These are phyloP conservation scores for Cadophora sp. DNA, from an alignment of 2,329 filamentous ascomycete genomes.

Conservation along the genomic window DNA sequence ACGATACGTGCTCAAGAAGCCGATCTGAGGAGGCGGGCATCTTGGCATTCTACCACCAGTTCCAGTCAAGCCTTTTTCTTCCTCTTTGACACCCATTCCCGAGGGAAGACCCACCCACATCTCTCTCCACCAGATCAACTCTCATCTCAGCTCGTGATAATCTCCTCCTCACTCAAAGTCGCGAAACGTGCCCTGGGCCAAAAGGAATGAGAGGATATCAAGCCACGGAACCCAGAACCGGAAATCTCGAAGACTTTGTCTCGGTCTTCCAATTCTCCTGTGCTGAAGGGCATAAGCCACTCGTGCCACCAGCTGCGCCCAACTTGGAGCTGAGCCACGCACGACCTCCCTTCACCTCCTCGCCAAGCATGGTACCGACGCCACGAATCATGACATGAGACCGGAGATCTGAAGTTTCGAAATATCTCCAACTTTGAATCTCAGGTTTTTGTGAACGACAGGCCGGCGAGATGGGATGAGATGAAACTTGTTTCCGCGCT, in stretches of 20 bases:
- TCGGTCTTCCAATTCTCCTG: not conserved
- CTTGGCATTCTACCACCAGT: slow-evolving; percentile 3
- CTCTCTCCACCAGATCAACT: not conserved
- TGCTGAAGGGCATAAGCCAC: not conserved
- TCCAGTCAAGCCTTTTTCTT: slow-evolving; percentile 17
- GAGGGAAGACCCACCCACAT: slow-evolving; percentile 9
- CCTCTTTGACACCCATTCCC: slow-evolving; percentile 11
- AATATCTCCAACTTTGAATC: not conserved
- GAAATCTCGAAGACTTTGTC: not conserved
- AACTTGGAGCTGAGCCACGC: slow-evolving; percentile 8
- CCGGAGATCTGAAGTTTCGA: slow-evolving; percentile 11
- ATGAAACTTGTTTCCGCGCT: slow-evolving; percentile 7
- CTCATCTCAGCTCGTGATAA: slow-evolving; percentile 1
- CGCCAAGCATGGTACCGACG: slow-evolving; percentile 4
- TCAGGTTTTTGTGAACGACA: not conserved
- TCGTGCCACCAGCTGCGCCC: slow-evolving; percentile 16
- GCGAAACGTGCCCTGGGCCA: not conserved
- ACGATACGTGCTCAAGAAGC: slow-evolving; percentile 1
- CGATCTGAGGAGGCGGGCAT: slow-evolving; percentile 8
- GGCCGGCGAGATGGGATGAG: not conserved
- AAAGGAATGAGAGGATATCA: slow-evolving; percentile 3
- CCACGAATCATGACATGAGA: slow-evolving; percentile 16
- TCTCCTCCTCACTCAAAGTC: slow-evolving; percentile 15
- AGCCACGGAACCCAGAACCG: not conserved
- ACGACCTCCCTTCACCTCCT: not conserved